A percentile compares a stretch with the other conserved stretches of the same genome.
Conservation (phyloP, 177 flowering plant genomes). For the Vitis hybrid region DNA sequence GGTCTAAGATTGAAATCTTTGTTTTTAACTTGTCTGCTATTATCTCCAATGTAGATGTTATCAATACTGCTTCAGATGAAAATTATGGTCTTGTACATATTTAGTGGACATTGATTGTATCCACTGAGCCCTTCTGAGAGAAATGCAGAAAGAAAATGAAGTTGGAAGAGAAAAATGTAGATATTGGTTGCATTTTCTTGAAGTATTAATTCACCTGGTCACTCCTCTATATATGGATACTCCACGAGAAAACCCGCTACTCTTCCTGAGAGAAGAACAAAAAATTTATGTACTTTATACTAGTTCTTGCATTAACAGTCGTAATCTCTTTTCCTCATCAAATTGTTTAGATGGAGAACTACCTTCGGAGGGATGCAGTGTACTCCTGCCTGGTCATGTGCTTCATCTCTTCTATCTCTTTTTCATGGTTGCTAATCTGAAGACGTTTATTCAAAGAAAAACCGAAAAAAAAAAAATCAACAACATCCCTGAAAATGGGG, state of each 20-base stretch:
- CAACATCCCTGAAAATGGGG: slow-evolving; percentile 8
- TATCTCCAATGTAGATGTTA: too few species aligned
- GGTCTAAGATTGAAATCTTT: too few species aligned
- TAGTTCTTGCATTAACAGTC: background rate
- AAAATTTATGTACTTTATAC: background rate
- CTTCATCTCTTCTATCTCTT: slow-evolving; percentile 92
- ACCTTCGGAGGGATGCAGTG: slow-evolving; percentile 92
- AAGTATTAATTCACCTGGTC: slow-evolving; percentile 47
- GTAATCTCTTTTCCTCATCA: too few species aligned
- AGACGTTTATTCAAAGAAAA: background rate
- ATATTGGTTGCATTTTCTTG: too few species aligned
- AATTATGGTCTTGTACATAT: too few species aligned
- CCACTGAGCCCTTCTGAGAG: too few species aligned
- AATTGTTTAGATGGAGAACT: background rate
- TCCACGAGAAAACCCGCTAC: slow-evolving; percentile 90
- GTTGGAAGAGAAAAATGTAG: too few species aligned
- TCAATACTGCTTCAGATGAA: too few species aligned
- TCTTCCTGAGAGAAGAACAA: background rate
- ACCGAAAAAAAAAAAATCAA: background rate
- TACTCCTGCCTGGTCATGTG: slow-evolving; percentile 96
- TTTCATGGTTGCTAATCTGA: slow-evolving; percentile 68
- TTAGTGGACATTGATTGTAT: too few species aligned
- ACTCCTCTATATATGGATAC: slow-evolving; percentile 94
- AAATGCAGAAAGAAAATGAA: too few species aligned
- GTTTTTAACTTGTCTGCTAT: too few species aligned